phyloP scores from a whole-genome alignment of 306 rosid genomes.

The Cucurbita maxima region DNA sequence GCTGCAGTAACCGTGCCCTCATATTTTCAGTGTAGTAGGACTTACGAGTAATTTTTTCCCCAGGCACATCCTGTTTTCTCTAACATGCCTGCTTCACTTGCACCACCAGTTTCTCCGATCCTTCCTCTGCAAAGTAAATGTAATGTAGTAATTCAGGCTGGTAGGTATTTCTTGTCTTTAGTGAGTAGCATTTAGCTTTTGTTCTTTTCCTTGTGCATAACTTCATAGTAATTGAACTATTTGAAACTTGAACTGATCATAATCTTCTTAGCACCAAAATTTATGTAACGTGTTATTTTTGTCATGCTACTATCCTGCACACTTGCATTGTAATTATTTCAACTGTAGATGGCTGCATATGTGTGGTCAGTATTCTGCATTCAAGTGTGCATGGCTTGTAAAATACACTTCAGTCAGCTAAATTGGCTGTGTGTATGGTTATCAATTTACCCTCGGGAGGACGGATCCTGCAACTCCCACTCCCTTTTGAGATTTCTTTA shows the following conservation, averaged over 20 bases:
- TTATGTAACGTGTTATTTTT: background rate
- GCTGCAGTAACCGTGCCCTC: background rate
- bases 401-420: background rate
- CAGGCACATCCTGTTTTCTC: background rate
- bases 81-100: background rate
- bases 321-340: background rate
- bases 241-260: background rate
- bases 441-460: background rate
- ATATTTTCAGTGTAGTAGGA: background rate
- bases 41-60: background rate
- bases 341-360: background rate
- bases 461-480: background rate
- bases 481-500: background rate
- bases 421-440: background rate
- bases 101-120: background rate
- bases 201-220: background rate
- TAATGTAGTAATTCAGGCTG: conserved; percentile 7
- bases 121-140: conserved; percentile 3
- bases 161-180: conserved; percentile 14
- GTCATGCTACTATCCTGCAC: background rate
- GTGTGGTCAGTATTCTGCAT: background rate
- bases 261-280: background rate
- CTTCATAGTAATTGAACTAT: background rate
- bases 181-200: background rate
- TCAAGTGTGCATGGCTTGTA: background rate